Conservation (phyloP, 73 alveolate species). For the Paramecium bursaria region DNA sequence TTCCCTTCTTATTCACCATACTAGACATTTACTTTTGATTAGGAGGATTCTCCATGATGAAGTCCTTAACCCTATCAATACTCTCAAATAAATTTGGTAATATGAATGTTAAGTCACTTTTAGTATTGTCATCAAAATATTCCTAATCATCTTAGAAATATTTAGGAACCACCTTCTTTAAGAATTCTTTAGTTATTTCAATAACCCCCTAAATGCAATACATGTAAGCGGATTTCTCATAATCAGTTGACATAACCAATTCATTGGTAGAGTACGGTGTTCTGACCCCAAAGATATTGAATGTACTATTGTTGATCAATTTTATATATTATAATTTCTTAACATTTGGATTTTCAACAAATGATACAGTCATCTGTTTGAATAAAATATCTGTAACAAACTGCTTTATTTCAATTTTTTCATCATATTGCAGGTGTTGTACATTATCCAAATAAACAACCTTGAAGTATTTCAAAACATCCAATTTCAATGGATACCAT, state of each 20-base stretch:
- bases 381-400: conserved; percentile 10
- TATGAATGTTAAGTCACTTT: conserved; percentile 9
- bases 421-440: background rate
- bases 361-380: conserved; percentile 6
- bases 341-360: conserved; percentile 15
- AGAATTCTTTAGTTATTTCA: background rate
- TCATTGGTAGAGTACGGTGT: conserved; percentile 5
- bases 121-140: conserved; percentile 14
- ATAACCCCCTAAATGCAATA: background rate
- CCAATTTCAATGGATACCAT: conserved; percentile 46
- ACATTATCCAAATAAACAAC: conserved; percentile 35
- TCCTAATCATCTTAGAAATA: conserved; percentile 18
- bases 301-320: background rate
- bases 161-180: conserved; percentile 2
- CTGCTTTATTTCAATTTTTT: background rate
- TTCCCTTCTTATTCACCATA: background rate
- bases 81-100: background rate
- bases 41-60: background rate
- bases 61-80: conserved; percentile 8
- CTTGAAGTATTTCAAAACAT: background rate
- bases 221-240: background rate
- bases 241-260: background rate
- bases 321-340: background rate
- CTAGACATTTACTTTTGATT: background rate
- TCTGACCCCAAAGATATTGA: conserved; percentile 37